Base-by-base conservation (phyloP, 768 basidiomycete genomes). In the Cystofilobasidium ferigula region DNA sequence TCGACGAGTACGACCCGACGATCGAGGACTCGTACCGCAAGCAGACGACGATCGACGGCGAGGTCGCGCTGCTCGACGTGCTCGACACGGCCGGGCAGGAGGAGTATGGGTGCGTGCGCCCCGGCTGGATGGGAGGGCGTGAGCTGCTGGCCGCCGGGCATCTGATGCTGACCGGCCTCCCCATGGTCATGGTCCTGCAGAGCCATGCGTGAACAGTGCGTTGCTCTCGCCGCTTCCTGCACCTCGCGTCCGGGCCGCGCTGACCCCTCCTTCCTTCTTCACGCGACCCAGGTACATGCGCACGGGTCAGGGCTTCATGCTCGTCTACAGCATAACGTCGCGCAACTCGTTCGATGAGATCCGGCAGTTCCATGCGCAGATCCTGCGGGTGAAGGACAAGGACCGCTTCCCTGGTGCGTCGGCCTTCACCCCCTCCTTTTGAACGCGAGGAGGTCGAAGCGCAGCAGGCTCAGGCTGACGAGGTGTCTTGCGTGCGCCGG, bases 21-120 rank as follows among this genome's bases (percentile, higher is more conserved):
- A 97, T 97, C 72, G 94, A 94, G 91, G 92, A 98, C 75, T 95
- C 92, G 53, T 98, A 97, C 79, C 82, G 94, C 70, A 98, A 95
- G 76, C 92, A 95, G 74, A 93, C 90, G 69, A 86, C 94, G 38
- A 91, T 98, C 70, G 93, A 98, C 77, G 93, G 94, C n/a, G 90
- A 97, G 77, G 89, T 95, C n/a, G 92, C 92, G 24, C 81, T 95
- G 58, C 84, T 95, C 64, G 93, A 98, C 74, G 93, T 98, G 61
- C 83, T 98, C 69, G 93, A 95, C 78, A 97, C 93, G 20, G 93
- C 93, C 61, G 93, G 93, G 40, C 93, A 97, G 77, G 94, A 98
- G 77, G 94, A 98, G 81, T 98, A 97, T 73, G 89, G 89, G 90
- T 91, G 65, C 63, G 86, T 82, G n/a, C 16, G 30, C 12, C 22